Conservation (phyloP, 2,329 filamentous ascomycete genomes). For the Fusarium denticulatum region DNA sequence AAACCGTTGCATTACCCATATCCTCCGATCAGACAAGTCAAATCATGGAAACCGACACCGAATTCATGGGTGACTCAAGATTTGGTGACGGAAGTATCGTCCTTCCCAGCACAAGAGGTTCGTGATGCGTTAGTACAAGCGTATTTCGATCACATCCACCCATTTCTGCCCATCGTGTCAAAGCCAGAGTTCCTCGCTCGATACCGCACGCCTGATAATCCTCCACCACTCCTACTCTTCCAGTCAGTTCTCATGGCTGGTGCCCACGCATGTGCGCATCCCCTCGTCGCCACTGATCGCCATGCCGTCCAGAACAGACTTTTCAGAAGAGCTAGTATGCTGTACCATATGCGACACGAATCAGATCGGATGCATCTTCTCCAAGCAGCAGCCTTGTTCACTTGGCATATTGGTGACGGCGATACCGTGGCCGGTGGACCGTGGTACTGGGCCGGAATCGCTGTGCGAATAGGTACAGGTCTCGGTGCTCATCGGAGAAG, state of each 20-base stretch:
- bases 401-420: conserved; percentile 40
- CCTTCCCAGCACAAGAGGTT: conserved; percentile 40
- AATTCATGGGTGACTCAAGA: conserved; percentile 39
- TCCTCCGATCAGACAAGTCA: conserved; percentile 37
- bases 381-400: conserved; percentile 37
- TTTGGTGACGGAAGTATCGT: conserved; percentile 34
- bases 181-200: conserved; percentile 39
- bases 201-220: conserved; percentile 35
- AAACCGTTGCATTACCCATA: conserved; percentile 39
- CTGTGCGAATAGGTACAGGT: conserved; percentile 35
- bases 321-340: conserved; percentile 39
- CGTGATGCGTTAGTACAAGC: conserved; percentile 37
- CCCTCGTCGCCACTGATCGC: conserved; percentile 36
- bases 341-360: conserved; percentile 42
- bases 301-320: conserved; percentile 43
- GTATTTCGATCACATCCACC: conserved; percentile 42
- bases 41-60: conserved; percentile 36
- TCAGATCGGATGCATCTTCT: conserved; percentile 39
- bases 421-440: conserved; percentile 38
- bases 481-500: conserved; percentile 36
- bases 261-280: conserved; percentile 38
- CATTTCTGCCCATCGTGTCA: conserved; percentile 38
- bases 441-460: conserved; percentile 42
- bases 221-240: conserved; percentile 32
- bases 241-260: conserved; percentile 42